phyloP scores from a whole-genome alignment of 2,329 filamentous ascomycete genomes.

The Hyphodiscus sp. region DNA sequence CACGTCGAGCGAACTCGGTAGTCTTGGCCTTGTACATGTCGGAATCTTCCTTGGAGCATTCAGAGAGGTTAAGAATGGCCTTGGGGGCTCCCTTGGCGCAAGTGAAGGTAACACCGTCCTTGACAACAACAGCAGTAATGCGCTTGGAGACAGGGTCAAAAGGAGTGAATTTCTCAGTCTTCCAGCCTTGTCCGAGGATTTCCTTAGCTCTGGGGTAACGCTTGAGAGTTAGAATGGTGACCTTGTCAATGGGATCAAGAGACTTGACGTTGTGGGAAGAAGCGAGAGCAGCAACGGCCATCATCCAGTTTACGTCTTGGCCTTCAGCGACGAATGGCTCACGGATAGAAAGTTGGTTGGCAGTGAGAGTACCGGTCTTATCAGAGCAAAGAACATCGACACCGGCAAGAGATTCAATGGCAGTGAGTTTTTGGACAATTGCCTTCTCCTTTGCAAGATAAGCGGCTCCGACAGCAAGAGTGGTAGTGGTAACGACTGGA shows the following conservation, averaged over 20 bases:
- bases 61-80: conserved; percentile 63
- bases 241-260: conserved; percentile 73
- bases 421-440: conserved; percentile 73
- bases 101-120: conserved; percentile 63
- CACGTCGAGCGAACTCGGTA: conserved; percentile 68
- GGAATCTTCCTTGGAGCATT: conserved; percentile 59
- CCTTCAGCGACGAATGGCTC: conserved; percentile 72
- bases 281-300: conserved; percentile 70
- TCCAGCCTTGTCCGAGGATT: conserved; percentile 68
- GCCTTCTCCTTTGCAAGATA: conserved; percentile 73
- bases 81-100: conserved; percentile 75
- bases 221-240: conserved; percentile 69
- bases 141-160: conserved; percentile 78
- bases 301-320: conserved; percentile 78
- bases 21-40: conserved; percentile 66
- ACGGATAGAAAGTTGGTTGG: conserved; percentile 69
- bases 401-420: conserved; percentile 70
- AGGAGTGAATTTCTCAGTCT: conserved; percentile 69
- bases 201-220: conserved; percentile 72
- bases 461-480: conserved; percentile 68
- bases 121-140: conserved; percentile 63
- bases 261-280: conserved; percentile 76
- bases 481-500: conserved; percentile 72
- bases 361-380: conserved; percentile 73
- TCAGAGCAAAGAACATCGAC: conserved; percentile 76